Conservation (phyloP, 2,329 filamentous ascomycete genomes). For the Annulohypoxylon truncatum region DNA sequence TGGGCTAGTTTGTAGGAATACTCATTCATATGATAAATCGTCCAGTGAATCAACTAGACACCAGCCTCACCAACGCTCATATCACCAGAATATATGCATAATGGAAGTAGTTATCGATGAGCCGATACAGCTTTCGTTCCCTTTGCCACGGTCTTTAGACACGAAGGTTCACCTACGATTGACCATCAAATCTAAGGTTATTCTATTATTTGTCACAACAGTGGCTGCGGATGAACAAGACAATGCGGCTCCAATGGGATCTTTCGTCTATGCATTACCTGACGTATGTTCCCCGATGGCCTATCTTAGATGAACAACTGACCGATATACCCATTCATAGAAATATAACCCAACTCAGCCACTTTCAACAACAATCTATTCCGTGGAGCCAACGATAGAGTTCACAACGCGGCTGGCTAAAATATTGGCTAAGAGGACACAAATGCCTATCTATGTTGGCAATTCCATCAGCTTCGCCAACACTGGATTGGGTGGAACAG, state of each 20-base stretch:
- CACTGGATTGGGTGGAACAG: slow-evolving; percentile 79
- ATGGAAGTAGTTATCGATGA: slow-evolving; percentile 43
- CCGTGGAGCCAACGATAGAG: slow-evolving; percentile 80
- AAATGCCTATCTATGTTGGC: slow-evolving; percentile 86
- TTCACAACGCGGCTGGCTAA: slow-evolving; percentile 88
- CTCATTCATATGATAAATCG: neutral
- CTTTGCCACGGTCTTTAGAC: slow-evolving; percentile 69
- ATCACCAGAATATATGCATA: slow-evolving; percentile 5
- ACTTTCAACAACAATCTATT: slow-evolving; percentile 83
- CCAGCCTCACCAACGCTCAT: neutral
- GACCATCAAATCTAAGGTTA: slow-evolving; percentile 66
- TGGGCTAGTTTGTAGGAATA: neutral
- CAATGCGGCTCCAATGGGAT: slow-evolving; percentile 74
- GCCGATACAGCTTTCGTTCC: slow-evolving; percentile 65
- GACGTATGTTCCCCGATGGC: slow-evolving; percentile 69
- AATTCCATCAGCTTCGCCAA: slow-evolving; percentile 84
- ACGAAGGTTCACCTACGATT: slow-evolving; percentile 71
- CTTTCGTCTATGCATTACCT: slow-evolving; percentile 93
- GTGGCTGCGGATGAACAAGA: slow-evolving; percentile 64
- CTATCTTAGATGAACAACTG: neutral
- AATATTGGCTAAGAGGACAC: slow-evolving; percentile 78
- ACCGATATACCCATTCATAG: slow-evolving; percentile 48
- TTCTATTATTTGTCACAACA: slow-evolving; percentile 72
- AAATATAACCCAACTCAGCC: slow-evolving; percentile 68
- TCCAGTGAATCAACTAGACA: neutral